Evolutionary conservation across 805 yeast species (phyloP), one percentile per base, ranked within the genome.

Genomic region (Isabelozyma heimii): DNA sequence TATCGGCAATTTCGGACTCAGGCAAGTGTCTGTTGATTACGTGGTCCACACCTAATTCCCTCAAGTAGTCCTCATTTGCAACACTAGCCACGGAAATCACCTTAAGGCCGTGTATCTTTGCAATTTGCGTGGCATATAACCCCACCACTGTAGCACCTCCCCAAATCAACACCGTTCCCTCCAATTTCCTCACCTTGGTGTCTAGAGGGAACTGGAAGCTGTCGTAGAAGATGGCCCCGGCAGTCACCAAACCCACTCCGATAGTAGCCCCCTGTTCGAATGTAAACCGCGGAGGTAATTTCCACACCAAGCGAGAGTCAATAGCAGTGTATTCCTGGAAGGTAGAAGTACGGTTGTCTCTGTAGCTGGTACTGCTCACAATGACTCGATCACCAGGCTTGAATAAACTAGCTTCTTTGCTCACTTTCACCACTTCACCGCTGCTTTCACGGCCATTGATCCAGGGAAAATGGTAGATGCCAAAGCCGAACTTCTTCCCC

Each of bases 81-180:
- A 39, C 15, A 40, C 69, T 55, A 3, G 72, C 60, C 14, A 66
- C 45, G 8, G 61, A 53, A 15, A 76, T 60, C 20, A 76, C 75
- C 17, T 63, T 66, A 38, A 75, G 65, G 2, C 72, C 73, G 14
- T 72, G 66, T 28, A 69, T 53, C 46, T 61, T 73, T 1, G 79
- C 77, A 37, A 76, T 50, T 53, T 76, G 81, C 12, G 72, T 64
- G 10, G 70, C 57, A 51, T 72, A 75, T 5, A 74, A 58, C 0
- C 80, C 81, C 40, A 76, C 79, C 35, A 75, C 75, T 17, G 79
- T 72, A 5, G 77, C 68, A 3, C 77, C 81, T 37, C 81, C 81
- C 80, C 80, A 76, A n/a, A 76, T 62, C 5, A 73, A 47, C 10
- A 72, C 46, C 33, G 63, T 55, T 12, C 55, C 59, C 8, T 28